Conservation (phyloP, 148 eudicot species). For the Rhododendron henanense region DNA sequence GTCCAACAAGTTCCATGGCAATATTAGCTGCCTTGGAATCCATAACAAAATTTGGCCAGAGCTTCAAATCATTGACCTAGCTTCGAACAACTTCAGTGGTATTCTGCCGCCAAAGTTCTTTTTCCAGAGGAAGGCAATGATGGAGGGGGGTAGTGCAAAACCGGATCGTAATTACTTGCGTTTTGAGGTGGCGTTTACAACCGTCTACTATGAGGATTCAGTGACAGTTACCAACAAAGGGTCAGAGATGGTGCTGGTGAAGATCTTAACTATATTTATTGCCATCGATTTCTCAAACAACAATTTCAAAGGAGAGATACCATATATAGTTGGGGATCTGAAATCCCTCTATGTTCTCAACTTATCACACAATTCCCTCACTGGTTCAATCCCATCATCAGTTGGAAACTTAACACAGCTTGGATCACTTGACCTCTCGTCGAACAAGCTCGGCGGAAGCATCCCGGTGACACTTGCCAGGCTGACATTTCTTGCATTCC, state of each 20-base stretch:
- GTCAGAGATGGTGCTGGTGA: conserved; percentile 29
- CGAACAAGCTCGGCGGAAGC: conserved; percentile 15
- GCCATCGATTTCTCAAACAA: conserved; percentile 40
- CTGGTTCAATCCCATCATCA: conserved; percentile 29
- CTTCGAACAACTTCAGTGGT: conserved; percentile 36
- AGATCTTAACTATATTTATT: conserved; percentile 36
- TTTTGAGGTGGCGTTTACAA: accelerated
- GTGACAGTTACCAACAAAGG: conserved; percentile 38
- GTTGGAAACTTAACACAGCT: conserved; percentile 20
- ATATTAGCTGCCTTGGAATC: neutral
- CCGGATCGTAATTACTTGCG: neutral
- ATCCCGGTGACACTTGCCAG: conserved; percentile 20
- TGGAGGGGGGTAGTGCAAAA: neutral
- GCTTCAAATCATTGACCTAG: conserved; percentile 41
- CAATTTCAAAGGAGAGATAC: conserved; percentile 30
- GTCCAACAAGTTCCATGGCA: neutral
- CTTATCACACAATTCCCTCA: conserved; percentile 30
- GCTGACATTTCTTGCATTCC: conserved; percentile 25
- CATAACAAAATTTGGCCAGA: conserved; percentile 15
- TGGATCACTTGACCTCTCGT: conserved; percentile 11
- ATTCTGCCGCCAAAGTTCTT: conserved; percentile 4
- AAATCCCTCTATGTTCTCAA: conserved; percentile 34
- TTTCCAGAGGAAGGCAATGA: conserved; percentile 22
- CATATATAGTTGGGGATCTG: conserved; percentile 17
- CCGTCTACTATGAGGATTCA: conserved; percentile 14